Evolutionary conservation across 2,329 filamentous ascomycete genomes (phyloP).

Genomic region (Aureobasidium sp.): DNA sequence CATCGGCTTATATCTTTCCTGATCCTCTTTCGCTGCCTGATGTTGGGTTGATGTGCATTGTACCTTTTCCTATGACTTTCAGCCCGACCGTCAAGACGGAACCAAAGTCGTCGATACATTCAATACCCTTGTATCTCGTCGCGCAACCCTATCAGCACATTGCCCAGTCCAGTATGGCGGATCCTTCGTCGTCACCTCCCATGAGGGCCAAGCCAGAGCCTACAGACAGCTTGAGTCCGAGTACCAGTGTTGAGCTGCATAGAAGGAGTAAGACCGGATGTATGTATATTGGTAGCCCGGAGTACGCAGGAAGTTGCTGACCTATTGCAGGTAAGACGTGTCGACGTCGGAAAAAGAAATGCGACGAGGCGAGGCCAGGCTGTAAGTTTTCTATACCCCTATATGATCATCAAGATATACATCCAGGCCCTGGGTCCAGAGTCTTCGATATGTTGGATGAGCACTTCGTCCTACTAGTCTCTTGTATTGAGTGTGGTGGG

Average conservation of each 20-base stretch:
- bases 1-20: conserved; percentile 7
- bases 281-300: not conserved
- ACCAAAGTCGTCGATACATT: not conserved
- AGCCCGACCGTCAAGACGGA: not conserved
- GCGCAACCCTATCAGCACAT: not conserved
- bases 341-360: conserved; percentile 54
- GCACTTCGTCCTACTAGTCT: not conserved
- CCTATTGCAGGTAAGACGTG: conserved; percentile 35
- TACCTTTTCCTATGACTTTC: not conserved
- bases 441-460: not conserved
- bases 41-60: not conserved
- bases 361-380: conserved; percentile 41
- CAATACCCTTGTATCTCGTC: not conserved
- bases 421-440: not conserved
- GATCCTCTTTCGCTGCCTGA: not conserved
- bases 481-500: no score
- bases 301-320: conserved; percentile 46
- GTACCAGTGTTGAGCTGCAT: not conserved
- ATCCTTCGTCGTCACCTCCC: not conserved
- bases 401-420: not conserved
- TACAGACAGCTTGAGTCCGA: conserved; percentile 1
- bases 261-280: conserved; percentile 2
- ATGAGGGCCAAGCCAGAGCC: not conserved
- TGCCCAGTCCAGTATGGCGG: not conserved
- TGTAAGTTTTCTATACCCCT: conserved; percentile 25